A percentile compares a stretch with the other conserved stretches of the same genome.
Conservation (phyloP, 1,139 yeast genomes). For the Sugiyamaella sp. region DNA sequence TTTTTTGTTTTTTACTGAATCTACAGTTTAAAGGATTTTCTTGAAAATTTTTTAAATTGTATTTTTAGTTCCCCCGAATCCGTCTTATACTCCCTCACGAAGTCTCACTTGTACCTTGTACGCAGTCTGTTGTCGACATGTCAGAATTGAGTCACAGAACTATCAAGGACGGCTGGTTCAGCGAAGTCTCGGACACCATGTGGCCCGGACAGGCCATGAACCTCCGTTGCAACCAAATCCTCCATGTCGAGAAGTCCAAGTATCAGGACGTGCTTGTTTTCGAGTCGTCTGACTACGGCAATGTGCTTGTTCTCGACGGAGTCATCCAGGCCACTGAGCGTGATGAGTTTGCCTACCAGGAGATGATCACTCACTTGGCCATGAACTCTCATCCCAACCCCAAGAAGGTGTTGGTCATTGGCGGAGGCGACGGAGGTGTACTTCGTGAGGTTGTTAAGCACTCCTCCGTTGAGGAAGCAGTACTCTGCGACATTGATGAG, state of each 20-base stretch:
- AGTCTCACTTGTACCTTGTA: neutral
- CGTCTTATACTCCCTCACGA: constrained; percentile 12
- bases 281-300: constrained; percentile 86
- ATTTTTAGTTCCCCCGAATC: constrained; percentile 6
- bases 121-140: too few species aligned
- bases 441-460: constrained; percentile 91
- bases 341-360: constrained; percentile 94
- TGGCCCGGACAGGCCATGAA: constrained; percentile 97
- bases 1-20: constrained; percentile 12
- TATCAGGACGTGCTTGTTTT: constrained; percentile 90
- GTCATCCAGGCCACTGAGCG: constrained; percentile 93
- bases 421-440: constrained; percentile 98
- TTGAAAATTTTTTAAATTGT: neutral
- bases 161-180: constrained; percentile 80
- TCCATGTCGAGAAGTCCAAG: constrained; percentile 78
- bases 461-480: constrained; percentile 76
- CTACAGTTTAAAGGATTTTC: neutral
- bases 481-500: constrained; percentile 91
- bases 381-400: constrained; percentile 90
- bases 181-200: constrained; percentile 82
- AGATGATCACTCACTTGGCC: constrained; percentile 91
- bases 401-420: constrained; percentile 84
- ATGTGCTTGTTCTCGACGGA: constrained; percentile 87
- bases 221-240: constrained; percentile 75
- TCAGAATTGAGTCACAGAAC: constrained; percentile 45